Evolutionary conservation across 441 rosid species (phyloP).

Genomic region (Populus hybrid): DNA sequence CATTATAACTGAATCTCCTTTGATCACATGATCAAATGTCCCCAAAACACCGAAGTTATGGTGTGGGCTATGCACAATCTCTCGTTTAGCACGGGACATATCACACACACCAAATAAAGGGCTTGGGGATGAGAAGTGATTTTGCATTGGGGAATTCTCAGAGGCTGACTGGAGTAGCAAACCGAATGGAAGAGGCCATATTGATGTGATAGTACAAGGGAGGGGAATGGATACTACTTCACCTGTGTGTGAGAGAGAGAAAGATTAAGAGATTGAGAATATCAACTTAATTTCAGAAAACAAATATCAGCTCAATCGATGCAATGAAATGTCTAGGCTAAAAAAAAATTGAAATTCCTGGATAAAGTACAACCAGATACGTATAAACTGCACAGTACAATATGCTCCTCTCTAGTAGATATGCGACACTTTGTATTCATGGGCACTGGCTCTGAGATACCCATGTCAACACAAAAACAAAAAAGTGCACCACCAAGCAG

Average conservation of each 20-base stretch:
- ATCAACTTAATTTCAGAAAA: neutral
- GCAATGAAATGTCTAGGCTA: constrained; percentile 4
- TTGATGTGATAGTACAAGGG: constrained; percentile 58
- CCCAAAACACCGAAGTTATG: constrained; percentile 36
- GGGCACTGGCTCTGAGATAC: neutral
- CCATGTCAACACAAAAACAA: neutral
- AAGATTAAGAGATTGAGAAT: neutral
- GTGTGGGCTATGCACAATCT: constrained; percentile 49
- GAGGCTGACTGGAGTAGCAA: constrained; percentile 75
- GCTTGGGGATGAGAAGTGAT: constrained; percentile 48
- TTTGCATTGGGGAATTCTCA: constrained; percentile 42
- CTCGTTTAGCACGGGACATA: constrained; percentile 58
- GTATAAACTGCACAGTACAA: neutral
- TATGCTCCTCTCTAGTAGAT: neutral
- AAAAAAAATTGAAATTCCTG: neutral
- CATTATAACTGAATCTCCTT: constrained; percentile 41
- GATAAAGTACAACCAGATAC: neutral
- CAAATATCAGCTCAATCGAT: neutral
- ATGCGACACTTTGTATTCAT: neutral
- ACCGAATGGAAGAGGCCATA: constrained; percentile 96
- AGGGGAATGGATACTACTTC: constrained; percentile 82
- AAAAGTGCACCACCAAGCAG: neutral
- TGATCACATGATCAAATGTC: constrained; percentile 42
- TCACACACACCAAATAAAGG: constrained; percentile 57
- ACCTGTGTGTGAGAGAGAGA: constrained; percentile 37